These are phyloP conservation scores for Nicotiana benthamiana DNA, from an alignment of 257 asterid genomes.

Conservation along the genomic window DNA sequence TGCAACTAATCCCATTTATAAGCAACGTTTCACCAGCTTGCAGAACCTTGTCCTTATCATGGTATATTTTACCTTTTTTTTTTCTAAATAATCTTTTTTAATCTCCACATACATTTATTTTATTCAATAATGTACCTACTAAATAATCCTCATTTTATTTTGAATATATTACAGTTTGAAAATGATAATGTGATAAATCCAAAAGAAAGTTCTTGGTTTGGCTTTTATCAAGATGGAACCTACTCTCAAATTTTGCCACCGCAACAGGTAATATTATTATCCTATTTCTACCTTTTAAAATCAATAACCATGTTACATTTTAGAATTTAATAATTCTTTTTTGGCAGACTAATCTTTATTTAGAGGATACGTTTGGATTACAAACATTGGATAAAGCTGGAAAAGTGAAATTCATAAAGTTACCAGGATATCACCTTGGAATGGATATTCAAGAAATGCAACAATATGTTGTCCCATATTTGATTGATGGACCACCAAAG, in stretches of 20 bases:
- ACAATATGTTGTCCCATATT: slow-evolving; percentile 15
- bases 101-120: too few relatives aligned
- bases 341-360: slow-evolving; percentile 7
- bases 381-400: slow-evolving; percentile 23
- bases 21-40: slow-evolving; percentile 18
- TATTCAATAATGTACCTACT: too few relatives aligned
- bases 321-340: neutral
- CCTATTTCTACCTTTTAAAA: neutral
- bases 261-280: slow-evolving; percentile 7
- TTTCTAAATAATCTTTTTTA: too few relatives aligned
- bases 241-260: slow-evolving; percentile 8
- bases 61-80: neutral
- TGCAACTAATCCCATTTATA: slow-evolving; percentile 9
- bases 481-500: slow-evolving; percentile 4
- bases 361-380: slow-evolving; percentile 20
- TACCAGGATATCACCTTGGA: slow-evolving; percentile 16
- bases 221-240: slow-evolving; percentile 21
- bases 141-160: neutral
- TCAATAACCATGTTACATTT: neutral
- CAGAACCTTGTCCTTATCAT: slow-evolving; percentile 23
- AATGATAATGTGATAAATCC: slow-evolving; percentile 25
- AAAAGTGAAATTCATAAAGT: slow-evolving; percentile 16
- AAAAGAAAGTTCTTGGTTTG: slow-evolving; percentile 31
- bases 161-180: slow-evolving; percentile 9
- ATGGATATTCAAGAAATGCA: slow-evolving; percentile 13